Conservation (phyloP, 345 rosid species). For the Tarenaya hassleriana region DNA sequence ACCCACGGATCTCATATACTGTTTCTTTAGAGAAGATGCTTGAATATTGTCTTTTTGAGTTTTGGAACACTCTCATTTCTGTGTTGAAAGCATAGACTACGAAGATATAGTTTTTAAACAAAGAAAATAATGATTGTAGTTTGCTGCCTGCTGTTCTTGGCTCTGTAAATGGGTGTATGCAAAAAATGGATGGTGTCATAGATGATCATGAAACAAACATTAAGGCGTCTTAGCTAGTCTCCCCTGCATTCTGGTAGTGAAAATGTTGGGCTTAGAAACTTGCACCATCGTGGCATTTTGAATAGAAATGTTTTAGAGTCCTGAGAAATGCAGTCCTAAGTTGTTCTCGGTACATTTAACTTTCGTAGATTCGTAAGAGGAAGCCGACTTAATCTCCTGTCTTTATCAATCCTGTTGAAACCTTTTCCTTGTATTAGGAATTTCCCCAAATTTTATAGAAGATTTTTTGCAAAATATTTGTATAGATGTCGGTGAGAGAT, state of each 20-base stretch:
- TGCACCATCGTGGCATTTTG: background rate
- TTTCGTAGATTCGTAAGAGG: background rate
- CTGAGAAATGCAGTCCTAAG: background rate
- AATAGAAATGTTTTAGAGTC: background rate
- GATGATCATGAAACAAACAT: slow-evolving; percentile 3
- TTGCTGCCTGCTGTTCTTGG: background rate
- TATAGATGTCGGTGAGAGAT: slow-evolving; percentile 73
- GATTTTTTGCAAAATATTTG: slow-evolving; percentile 5
- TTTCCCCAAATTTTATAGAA: background rate
- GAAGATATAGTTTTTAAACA: background rate
- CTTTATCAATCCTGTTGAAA: background rate
- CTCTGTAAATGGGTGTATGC: background rate
- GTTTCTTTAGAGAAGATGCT: background rate
- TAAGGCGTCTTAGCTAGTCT: background rate
- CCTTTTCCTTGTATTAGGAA: background rate
- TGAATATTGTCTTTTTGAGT: background rate
- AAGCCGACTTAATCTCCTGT: background rate
- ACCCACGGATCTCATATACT: background rate
- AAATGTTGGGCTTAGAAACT: background rate
- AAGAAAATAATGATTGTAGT: background rate
- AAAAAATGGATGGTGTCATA: background rate
- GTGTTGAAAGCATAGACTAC: background rate
- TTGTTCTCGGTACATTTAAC: slow-evolving; percentile 5
- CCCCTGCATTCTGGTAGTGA: background rate
- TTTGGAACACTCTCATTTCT: too few species aligned